phyloP scores from a whole-genome alignment of 108 stramenopile genomes.

The Stephanodiscus minutulus region DNA sequence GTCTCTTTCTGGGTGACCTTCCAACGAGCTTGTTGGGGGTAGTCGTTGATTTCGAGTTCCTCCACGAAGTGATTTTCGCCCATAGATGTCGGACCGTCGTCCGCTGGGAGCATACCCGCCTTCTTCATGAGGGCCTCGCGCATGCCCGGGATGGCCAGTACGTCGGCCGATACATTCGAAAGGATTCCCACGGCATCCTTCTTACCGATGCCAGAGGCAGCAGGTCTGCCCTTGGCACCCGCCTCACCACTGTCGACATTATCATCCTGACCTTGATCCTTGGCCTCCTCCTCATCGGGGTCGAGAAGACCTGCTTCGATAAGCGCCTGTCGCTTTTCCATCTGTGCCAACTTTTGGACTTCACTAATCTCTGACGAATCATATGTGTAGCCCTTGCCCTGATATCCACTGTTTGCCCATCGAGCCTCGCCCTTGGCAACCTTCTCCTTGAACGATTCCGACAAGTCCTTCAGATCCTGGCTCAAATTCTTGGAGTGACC shows the following conservation, averaged over 20 bases:
- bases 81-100: slow-evolving; percentile 44
- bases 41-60: slow-evolving; percentile 94
- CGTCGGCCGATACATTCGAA: slow-evolving; percentile 73
- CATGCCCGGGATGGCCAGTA: slow-evolving; percentile 87
- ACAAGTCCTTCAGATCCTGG: slow-evolving; percentile 80
- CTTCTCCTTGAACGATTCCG: slow-evolving; percentile 91
- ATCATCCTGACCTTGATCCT: slow-evolving; percentile 29
- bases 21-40: slow-evolving; percentile 89
- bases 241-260: slow-evolving; percentile 36
- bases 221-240: slow-evolving; percentile 10
- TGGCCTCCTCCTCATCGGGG: slow-evolving; percentile 78
- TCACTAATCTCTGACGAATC: slow-evolving; percentile 95
- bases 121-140: slow-evolving; percentile 79
- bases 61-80: slow-evolving; percentile 78
- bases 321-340: slow-evolving; percentile 91
- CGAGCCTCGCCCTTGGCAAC: slow-evolving; percentile 93
- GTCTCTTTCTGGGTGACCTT: slow-evolving; percentile 90
- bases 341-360: slow-evolving; percentile 83
- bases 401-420: slow-evolving; percentile 92
- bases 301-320: slow-evolving; percentile 87
- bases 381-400: slow-evolving; percentile 96
- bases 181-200: slow-evolving; percentile 59
- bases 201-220: slow-evolving; percentile 30
- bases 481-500: slow-evolving; percentile 90
- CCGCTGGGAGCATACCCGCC: slow-evolving; percentile 64